Base-by-base conservation (phyloP, 2,329 filamentous ascomycete genomes). In the Fusarium sp. region DNA sequence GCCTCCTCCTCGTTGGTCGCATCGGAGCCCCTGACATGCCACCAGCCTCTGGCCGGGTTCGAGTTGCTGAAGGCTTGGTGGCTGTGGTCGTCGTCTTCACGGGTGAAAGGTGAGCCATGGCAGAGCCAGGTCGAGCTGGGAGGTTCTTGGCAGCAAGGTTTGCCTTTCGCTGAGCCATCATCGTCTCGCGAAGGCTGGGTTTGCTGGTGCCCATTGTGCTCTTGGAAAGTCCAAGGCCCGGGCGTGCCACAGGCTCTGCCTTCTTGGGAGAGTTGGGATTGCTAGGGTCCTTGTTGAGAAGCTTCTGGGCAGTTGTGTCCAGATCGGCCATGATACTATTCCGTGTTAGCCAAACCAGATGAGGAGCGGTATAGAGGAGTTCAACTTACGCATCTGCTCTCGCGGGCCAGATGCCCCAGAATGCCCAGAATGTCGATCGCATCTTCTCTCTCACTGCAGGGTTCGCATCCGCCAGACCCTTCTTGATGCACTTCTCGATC, bases 361-460 rank as follows among this genome's bases (percentile, higher is more conserved):
- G 42, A 55, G 9, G 33, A 54, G 31, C 14, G 50, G 29, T 20
- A 18, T 4, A 27, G 36, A 4, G 6, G 46, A 16, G n/a, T 46
- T 51, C 25, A 31, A 66, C 89, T 83, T 83, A 93, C 86, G 82
- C 83, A 75, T 95, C 90, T 38, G 93, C 93, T 76, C 86, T 89
- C 18, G 89, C 85, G 2, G 91, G 90, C 92, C 93, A 98, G 16
- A 93, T 85, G 33, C 83, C 83, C 64, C 89, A 88, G 77, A 94
- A 97, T 0, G 84, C 83, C 96, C 96, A 99, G 79, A 92, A 99
- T 0, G 93, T 92, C 36, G 88, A 86, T 73, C 96, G 89, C 85
- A 92, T 95, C 69, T 89, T 90, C 79, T 97, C 93, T 74, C 96
- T 89, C 49, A 98, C 95, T 29, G 90, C 91, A 7, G 94, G 93